These are phyloP conservation scores for Fraxinus floribunda DNA, from an alignment of 305 asterid species.

Conservation along the genomic window DNA sequence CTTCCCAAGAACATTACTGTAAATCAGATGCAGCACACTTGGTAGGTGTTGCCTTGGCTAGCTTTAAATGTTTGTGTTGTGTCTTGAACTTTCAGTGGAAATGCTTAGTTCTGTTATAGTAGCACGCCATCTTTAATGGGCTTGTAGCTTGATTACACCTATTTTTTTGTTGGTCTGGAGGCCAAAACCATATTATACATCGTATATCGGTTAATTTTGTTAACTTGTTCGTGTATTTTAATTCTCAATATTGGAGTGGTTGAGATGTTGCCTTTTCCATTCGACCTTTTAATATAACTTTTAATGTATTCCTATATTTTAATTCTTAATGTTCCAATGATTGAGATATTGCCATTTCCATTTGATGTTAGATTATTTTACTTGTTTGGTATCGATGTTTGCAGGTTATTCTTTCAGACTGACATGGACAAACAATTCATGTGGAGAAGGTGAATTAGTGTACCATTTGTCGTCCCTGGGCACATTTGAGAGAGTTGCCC, in stretches of 20 bases:
- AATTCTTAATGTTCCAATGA: background rate
- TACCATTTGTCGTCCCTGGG: slow-evolving; percentile 71
- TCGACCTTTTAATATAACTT: background rate
- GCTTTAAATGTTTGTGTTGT: background rate
- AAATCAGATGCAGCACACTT: background rate
- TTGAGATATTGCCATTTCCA: background rate
- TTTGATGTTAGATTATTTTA: background rate
- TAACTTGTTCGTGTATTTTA: background rate
- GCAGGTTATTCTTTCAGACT: slow-evolving; percentile 83
- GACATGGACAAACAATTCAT: slow-evolving; percentile 53
- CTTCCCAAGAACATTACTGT: background rate
- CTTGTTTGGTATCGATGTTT: background rate
- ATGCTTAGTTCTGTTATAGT: background rate
- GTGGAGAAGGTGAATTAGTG: slow-evolving; percentile 53
- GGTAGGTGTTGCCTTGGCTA: background rate
- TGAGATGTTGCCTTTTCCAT: background rate
- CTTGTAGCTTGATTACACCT: background rate
- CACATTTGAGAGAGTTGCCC: slow-evolving; percentile 76
- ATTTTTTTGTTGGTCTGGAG: background rate
- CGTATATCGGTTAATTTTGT: background rate
- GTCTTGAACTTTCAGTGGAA: background rate
- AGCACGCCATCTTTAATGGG: background rate
- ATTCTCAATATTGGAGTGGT: background rate
- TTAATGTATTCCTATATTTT: background rate
- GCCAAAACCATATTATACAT: background rate